Base-by-base conservation (phyloP, 495 filamentous ascomycete genomes). In the Penicillium angulare region DNA sequence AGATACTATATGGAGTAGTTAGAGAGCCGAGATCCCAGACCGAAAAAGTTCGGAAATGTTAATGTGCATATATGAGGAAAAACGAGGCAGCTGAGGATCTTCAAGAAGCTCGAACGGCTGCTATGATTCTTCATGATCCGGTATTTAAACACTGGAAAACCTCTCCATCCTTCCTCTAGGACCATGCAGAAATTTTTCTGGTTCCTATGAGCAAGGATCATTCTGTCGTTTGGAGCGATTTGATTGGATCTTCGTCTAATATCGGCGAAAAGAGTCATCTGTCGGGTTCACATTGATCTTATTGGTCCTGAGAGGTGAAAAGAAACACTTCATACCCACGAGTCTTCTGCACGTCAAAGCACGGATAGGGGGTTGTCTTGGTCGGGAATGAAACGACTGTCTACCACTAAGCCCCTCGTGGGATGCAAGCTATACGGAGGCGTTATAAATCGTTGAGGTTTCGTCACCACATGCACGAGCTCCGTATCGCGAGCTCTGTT, bases 151-250 rank as follows among this genome's bases (percentile, higher is more conserved):
- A n/a, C n/a, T n/a, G n/a, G n/a, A n/a, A n/a, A n/a, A n/a, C n/a
- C n/a, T n/a, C n/a, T n/a, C n/a, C n/a, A n/a, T n/a, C n/a, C n/a
- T n/a, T n/a, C n/a, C n/a, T n/a, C n/a, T 57, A 50, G 49, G 55
- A 50, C 55, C 31, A 53, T 53, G 55, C 33, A 50, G 55, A 57
- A 50, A 35, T 31, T 13, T 16, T 13, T 35, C 40, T 40, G 24
- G 18, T 34, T 21, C 27, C 27, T 34, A 34, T 38, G 40, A 41
- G 24, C 10, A 32, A 39, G 10, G 20, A 47, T 40, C 29, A 17
- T 26, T 36, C 32, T 49, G 39, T 26, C 13, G 41, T 27, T 22
- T 15, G 12, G 16, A 31, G 17, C 32, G 42, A 29, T 43, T 39
- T 47, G 43, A 51, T 43, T 29, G 34, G 29, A 36, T 49, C 33